Conservation (phyloP, 768 basidiomycete genomes). For the Artomyces pyxidatus region DNA sequence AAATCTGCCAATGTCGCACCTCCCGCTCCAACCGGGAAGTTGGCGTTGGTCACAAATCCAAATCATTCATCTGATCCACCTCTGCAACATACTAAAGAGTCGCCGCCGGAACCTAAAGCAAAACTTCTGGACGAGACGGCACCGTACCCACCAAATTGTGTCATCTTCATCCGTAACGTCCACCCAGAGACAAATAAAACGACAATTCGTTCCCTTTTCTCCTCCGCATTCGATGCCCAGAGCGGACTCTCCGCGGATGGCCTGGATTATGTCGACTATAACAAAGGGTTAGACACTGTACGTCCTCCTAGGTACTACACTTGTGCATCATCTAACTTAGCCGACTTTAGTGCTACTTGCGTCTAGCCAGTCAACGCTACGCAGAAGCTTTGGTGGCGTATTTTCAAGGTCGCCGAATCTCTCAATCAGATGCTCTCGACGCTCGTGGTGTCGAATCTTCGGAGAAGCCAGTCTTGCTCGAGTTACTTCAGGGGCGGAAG, state of each 20-base stretch:
- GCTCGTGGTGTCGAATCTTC: slow-evolving; percentile 30
- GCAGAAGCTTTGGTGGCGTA: slow-evolving; percentile 36
- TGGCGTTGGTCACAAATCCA: not conserved
- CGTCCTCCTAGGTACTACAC: slow-evolving; percentile 19
- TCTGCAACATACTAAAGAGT: not conserved
- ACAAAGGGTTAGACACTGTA: slow-evolving; percentile 69
- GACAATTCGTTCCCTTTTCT: slow-evolving; percentile 54
- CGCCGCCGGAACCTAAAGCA: not conserved
- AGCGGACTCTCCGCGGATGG: slow-evolving; percentile 20
- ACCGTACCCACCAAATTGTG: slow-evolving; percentile 47
- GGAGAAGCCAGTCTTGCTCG: slow-evolving; percentile 33
- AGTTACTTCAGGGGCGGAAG: slow-evolving; percentile 51
- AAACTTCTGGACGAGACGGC: not conserved
- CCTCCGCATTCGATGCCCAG: slow-evolving; percentile 28
- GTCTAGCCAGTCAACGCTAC: slow-evolving; percentile 46
- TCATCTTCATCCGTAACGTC: slow-evolving; percentile 63
- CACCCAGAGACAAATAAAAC: slow-evolving; percentile 79
- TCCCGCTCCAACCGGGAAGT: not conserved
- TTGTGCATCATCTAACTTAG: not conserved
- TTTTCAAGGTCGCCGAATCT: slow-evolving; percentile 30
- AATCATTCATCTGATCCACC: not conserved
- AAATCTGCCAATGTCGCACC: slow-evolving; percentile 3
- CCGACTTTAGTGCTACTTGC: slow-evolving; percentile 58
- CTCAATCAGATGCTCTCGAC: slow-evolving; percentile 50
- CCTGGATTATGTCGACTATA: slow-evolving; percentile 76